Conservation (phyloP, 495 filamentous ascomycete genomes). For the Trichoderma asperelloides region DNA sequence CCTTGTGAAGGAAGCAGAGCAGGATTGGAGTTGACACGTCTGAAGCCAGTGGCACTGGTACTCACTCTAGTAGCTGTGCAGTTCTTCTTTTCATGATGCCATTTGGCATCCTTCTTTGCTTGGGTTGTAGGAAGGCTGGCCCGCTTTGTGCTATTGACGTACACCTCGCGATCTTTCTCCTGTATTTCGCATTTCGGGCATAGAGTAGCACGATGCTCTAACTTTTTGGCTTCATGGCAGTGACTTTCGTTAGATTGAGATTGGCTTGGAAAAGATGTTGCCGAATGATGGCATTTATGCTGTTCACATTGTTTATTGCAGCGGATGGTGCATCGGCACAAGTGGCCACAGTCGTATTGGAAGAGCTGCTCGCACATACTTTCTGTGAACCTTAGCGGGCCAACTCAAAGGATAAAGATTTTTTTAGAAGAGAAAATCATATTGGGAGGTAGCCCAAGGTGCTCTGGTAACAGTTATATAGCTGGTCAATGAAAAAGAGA, state of each 20-base stretch:
- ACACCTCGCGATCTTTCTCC: background rate
- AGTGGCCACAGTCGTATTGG: background rate
- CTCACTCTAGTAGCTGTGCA: background rate
- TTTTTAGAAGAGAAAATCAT: no score
- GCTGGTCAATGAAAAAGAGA: no score
- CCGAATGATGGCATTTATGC: background rate
- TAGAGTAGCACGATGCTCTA: background rate
- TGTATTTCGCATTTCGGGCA: background rate
- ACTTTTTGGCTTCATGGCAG: background rate
- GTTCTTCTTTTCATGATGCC: background rate
- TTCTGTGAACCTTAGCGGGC: background rate
- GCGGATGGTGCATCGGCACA: background rate
- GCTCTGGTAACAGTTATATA: no score
- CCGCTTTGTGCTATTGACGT: background rate
- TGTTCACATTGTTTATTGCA: background rate
- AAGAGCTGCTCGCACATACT: background rate
- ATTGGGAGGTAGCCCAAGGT: no score
- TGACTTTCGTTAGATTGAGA: background rate
- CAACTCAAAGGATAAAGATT: no score
- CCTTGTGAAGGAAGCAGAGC: background rate
- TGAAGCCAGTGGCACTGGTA: background rate
- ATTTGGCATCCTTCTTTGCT: background rate
- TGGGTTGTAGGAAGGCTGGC: background rate
- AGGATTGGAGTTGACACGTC: background rate
- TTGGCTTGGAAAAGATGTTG: background rate